A percentile compares a stretch with the other conserved stretches of the same genome.
Evolutionary conservation across 1,284 basidiomycete genomes (phyloP).

Genomic region (Ceratobasidium papillatum): DNA sequence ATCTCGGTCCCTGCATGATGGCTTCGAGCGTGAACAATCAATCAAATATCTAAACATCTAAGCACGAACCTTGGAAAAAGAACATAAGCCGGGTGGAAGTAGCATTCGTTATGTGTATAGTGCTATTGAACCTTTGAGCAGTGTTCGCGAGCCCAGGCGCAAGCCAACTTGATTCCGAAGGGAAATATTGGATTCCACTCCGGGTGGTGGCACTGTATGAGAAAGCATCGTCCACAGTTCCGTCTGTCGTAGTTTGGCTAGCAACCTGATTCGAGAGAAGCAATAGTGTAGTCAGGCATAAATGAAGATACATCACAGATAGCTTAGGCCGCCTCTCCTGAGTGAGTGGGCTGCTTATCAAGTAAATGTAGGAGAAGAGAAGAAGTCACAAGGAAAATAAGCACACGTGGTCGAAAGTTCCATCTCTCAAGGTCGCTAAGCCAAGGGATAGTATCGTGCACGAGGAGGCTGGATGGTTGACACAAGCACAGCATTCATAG

Average conservation of each 20-base stretch:
- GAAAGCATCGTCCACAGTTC: slow-evolving; percentile 4
- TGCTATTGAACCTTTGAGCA: background rate
- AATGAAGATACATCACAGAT: background rate
- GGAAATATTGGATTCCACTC: slow-evolving; percentile 12
- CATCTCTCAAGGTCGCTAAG: background rate
- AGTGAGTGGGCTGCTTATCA: background rate
- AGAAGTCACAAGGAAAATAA: background rate
- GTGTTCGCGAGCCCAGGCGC: background rate
- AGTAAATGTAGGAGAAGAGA: background rate
- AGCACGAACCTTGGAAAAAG: slow-evolving; percentile 9
- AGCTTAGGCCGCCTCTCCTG: background rate
- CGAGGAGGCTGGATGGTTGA: background rate
- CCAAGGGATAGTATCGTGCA: background rate
- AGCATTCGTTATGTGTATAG: background rate
- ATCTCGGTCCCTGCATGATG: background rate
- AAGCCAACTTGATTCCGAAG: background rate
- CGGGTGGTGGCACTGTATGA: background rate
- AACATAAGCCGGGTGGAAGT: background rate
- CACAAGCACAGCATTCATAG: background rate
- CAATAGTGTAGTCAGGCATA: background rate
- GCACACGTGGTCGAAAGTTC: background rate
- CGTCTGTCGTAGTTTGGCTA: background rate
- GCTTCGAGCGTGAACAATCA: background rate
- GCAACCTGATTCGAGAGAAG: background rate
- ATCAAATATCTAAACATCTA: background rate